Base-by-base conservation (phyloP, 2,329 filamentous ascomycete genomes). In the Laburnicola sp. region DNA sequence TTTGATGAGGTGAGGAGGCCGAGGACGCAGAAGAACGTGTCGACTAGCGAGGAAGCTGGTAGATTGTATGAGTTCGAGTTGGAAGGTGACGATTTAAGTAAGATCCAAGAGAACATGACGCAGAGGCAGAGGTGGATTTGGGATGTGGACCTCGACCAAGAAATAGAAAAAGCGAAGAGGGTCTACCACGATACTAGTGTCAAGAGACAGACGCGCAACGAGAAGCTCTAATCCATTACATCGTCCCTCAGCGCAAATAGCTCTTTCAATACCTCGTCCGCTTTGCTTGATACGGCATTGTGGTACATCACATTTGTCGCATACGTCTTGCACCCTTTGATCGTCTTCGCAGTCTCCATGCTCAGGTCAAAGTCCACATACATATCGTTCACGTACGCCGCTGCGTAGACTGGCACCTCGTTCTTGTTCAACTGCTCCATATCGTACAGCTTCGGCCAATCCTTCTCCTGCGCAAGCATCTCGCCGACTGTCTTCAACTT, bases 241-340 rank as follows among this genome's bases (percentile, higher is more conserved):
- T 86, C 84, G 57, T 96, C 91, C 58, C 91, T 82, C 68, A 96
- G 71, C 45, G 80, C 83, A 68, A 95, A 94, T 3, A 96, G 76
- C 62, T 87, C 82, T 61, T 82, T 83, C 63, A 96, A 76, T 16
- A 97, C 83, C 59, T 95, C 89, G 26, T 90, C 87, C 3, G 86
- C 78, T 73, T 84, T 88, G 45, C 81, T 80, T 52, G 89, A 80
- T 37, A 97, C 71, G 0, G 88, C 93, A 66, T 94, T 87, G 72
- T 97, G 93, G 66, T 94, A 94, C 80, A 96, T 83, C 23, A 81
- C 79, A 69, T 96, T 97, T 34, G 91, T 96, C 66, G 94, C 84
- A 63, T 87, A 94, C 35, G 89, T 85, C 75, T 90, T 91, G 68
- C 84, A 87, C 1, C 85, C 86, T 68, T 83, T 87, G 68, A 97